phyloP scores from a whole-genome alignment of 306 rosid species.

The barrel medic (Medicago truncatula) region MtrunA17r5.0-ANR NC_053046.1:30121001-30121500 shows the following conservation, averaged over 20 bases:
- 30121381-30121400: constrained; percentile 75
- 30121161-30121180: neutral
- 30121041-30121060: neutral
- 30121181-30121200: neutral
- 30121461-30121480: neutral
- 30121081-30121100: constrained; percentile 1
- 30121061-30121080: constrained; percentile 17
- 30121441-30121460: constrained; percentile 12
- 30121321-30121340: constrained; percentile 96
- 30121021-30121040: too few species aligned
- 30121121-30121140: constrained; percentile 1
- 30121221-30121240: constrained; percentile 22
- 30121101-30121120: neutral
- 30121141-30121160: neutral
- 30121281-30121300: constrained; percentile 96
- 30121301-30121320: constrained; percentile 80
- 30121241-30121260: constrained; percentile 74
- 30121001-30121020: neutral
- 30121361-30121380: constrained; percentile 78
- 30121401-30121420: constrained; percentile 85
- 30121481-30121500: neutral
- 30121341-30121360: constrained; percentile 94
- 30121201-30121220: constrained; percentile 28
- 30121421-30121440: constrained; percentile 81
- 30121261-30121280: constrained; percentile 92